Evolutionary conservation across 1,284 basidiomycete genomes (phyloP).

Genomic region (Macrocystidia cucumis): DNA sequence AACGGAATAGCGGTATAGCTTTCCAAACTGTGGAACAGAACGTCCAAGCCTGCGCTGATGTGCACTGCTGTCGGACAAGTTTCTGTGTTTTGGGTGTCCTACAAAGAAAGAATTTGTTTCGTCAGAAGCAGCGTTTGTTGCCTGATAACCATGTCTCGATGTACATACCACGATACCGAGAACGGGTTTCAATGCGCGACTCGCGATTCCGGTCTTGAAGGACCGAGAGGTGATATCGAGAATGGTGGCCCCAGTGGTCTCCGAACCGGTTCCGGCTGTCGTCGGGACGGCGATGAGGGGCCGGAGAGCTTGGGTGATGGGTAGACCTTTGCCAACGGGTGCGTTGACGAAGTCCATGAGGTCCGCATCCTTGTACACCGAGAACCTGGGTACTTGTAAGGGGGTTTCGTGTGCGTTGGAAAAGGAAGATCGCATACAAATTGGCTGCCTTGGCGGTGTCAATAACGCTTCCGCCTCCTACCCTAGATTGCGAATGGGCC

Average conservation of each 20-base stretch:
- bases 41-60: constrained; percentile 88
- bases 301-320: constrained; percentile 68
- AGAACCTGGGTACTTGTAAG: too few relatives aligned
- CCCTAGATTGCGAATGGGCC: too few relatives aligned
- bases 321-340: constrained; percentile 87
- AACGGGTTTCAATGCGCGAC: constrained; percentile 83
- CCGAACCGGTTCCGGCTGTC: constrained; percentile 95
- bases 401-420: too few relatives aligned
- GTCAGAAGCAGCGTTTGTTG: background rate
- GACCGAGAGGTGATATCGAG: constrained; percentile 85
- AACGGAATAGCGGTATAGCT: constrained; percentile 88
- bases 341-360: constrained; percentile 97
- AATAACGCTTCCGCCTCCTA: constrained; percentile 94
- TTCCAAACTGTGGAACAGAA: constrained; percentile 92
- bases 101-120: too few relatives aligned
- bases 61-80: constrained; percentile 83
- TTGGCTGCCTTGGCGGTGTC: constrained; percentile 94
- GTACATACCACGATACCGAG: constrained; percentile 68
- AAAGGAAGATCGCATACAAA: constrained; percentile 43
- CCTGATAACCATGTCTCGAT: too few relatives aligned
- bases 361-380: constrained; percentile 87
- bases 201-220: constrained; percentile 97
- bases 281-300: constrained; percentile 94
- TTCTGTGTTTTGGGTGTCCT: constrained; percentile 80
- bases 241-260: constrained; percentile 96